Evolutionary conservation across 2,329 filamentous ascomycete genomes (phyloP).

Genomic region (Exophiala xenobiotica): DNA sequence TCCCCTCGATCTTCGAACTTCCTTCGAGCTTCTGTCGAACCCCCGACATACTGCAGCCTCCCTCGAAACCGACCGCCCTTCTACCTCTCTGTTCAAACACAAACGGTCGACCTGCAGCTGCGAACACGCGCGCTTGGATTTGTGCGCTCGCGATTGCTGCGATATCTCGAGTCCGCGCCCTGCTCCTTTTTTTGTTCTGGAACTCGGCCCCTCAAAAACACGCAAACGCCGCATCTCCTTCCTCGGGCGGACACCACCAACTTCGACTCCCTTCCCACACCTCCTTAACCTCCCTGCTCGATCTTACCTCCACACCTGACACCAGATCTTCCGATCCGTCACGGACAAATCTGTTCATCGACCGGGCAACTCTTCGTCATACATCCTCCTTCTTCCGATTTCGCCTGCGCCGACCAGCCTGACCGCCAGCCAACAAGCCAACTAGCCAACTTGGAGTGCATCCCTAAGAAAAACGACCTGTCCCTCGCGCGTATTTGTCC

Average conservation of each 20-base stretch:
- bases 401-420: conserved; percentile 15
- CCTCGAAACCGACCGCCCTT: background rate
- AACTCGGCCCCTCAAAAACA: conserved; percentile 11
- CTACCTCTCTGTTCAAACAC: background rate
- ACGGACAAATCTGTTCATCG: conserved; percentile 15
- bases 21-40: conserved; percentile 1
- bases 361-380: conserved; percentile 21
- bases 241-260: conserved; percentile 4
- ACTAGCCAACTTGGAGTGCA: conserved; percentile 5
- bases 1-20: conserved; percentile 2
- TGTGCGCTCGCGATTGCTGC: background rate
- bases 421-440: conserved; percentile 9
- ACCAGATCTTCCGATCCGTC: conserved; percentile 23
- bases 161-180: conserved; percentile 7
- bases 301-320: conserved; percentile 20
- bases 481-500: conserved; percentile 6
- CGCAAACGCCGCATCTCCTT: conserved; percentile 17
- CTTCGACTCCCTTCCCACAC: conserved; percentile 8
- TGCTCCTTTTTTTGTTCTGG: conserved; percentile 19
- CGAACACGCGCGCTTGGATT: too few species aligned
- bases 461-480: conserved; percentile 11
- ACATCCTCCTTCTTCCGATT: conserved; percentile 16
- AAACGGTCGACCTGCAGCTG: background rate
- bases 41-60: background rate
- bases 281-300: conserved; percentile 9